Conservation (phyloP, 1,284 basidiomycete genomes). For the Leccinum proximum region DNA sequence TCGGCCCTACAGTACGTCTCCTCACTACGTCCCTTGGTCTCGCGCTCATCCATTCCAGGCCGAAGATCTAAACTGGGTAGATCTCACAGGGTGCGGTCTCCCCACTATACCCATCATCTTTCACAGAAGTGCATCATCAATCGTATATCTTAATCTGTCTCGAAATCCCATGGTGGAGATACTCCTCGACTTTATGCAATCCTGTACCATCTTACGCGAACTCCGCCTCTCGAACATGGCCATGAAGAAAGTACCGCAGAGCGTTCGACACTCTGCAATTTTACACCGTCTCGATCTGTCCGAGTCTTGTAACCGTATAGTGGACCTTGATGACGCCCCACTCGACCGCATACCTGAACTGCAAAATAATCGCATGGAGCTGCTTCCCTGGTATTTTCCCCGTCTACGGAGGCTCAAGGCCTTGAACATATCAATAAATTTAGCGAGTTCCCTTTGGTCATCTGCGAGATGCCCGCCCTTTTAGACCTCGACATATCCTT, state of each 20-base stretch:
- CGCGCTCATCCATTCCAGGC: slow-evolving; percentile 37
- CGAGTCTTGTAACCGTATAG: slow-evolving; percentile 86
- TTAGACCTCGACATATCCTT: slow-evolving; percentile 94
- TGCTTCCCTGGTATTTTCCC: slow-evolving; percentile 82
- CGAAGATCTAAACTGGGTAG: slow-evolving; percentile 75
- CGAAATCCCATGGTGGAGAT: slow-evolving; percentile 97
- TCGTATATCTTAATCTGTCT: slow-evolving; percentile 88
- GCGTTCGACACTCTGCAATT: slow-evolving; percentile 73
- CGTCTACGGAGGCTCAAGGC: slow-evolving; percentile 70
- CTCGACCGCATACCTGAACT: slow-evolving; percentile 79
- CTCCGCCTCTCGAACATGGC: slow-evolving; percentile 86
- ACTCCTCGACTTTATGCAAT: slow-evolving; percentile 95
- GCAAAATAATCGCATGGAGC: slow-evolving; percentile 93
- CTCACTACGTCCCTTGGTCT: background rate
- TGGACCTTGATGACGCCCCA: slow-evolving; percentile 84
- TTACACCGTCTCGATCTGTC: slow-evolving; percentile 82
- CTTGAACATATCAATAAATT: slow-evolving; percentile 97
- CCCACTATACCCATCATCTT: slow-evolving; percentile 42
- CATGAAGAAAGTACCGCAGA: slow-evolving; percentile 91
- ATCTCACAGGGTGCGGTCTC: slow-evolving; percentile 34
- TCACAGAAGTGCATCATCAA: slow-evolving; percentile 85
- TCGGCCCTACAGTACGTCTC: slow-evolving; percentile 60
- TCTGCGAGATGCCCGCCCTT: slow-evolving; percentile 75
- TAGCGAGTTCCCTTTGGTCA: slow-evolving; percentile 72
- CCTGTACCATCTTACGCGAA: slow-evolving; percentile 82